phyloP scores from a whole-genome alignment of 306 rosid species.

The Casuarina glauca region DNA sequence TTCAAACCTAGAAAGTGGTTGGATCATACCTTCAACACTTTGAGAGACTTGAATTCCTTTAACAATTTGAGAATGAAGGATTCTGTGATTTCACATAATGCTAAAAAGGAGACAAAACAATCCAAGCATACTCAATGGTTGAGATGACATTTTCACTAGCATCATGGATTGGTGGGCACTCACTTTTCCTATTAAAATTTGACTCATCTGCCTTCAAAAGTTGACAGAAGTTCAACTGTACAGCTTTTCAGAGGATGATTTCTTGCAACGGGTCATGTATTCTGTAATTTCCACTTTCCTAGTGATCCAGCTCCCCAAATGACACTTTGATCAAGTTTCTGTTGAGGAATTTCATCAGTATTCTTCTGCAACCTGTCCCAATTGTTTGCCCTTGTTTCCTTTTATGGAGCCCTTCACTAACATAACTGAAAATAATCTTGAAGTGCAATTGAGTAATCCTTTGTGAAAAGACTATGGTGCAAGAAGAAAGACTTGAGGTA shows the following conservation, averaged over 20 bases:
- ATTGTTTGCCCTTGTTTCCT: background rate
- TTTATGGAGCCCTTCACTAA: slow-evolving; percentile 16
- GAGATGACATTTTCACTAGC: background rate
- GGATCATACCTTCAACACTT: background rate
- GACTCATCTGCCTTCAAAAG: background rate
- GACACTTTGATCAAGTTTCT: slow-evolving; percentile 2
- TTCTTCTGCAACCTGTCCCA: background rate
- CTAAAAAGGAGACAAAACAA: background rate
- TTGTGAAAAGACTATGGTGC: slow-evolving; percentile 23
- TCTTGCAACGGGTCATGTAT: background rate
- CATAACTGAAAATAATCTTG: slow-evolving; percentile 8
- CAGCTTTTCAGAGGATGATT: background rate
- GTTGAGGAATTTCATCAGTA: slow-evolving; percentile 8
- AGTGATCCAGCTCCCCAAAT: background rate
- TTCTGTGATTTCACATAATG: background rate
- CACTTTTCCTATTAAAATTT: background rate
- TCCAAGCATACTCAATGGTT: background rate
- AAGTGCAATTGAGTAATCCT: slow-evolving; percentile 11
- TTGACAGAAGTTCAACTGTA: background rate
- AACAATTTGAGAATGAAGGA: background rate
- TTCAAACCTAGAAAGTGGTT: too few relatives aligned
- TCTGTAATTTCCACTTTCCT: background rate
- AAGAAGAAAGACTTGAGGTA: slow-evolving; percentile 23
- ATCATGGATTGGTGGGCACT: background rate
- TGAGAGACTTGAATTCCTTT: background rate